These are phyloP conservation scores for Allium cepa DNA, from an alignment of 106 monocot genomes.

Conservation along the genomic window DNA sequence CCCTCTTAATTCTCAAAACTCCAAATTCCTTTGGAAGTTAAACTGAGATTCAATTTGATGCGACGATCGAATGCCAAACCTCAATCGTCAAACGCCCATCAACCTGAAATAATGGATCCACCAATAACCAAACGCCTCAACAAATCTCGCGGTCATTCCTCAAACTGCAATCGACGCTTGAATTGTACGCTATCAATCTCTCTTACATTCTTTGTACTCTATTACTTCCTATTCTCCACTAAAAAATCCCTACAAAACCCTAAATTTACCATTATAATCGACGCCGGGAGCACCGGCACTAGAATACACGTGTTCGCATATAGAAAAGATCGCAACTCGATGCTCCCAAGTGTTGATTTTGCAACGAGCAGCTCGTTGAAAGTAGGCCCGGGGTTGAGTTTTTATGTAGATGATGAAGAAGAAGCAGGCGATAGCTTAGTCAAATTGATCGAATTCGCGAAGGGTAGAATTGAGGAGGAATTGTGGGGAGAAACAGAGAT, in stretches of 20 bases:
- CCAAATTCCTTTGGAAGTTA: neutral
- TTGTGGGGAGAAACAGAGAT: slow-evolving; percentile 62
- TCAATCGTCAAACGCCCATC: slow-evolving; percentile 1
- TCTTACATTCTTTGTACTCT: slow-evolving; percentile 22
- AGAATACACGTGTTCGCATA: slow-evolving; percentile 63
- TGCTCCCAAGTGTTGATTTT: slow-evolving; percentile 32
- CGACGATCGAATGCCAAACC: slow-evolving; percentile 15
- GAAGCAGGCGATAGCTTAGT: slow-evolving; percentile 39
- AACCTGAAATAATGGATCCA: neutral
- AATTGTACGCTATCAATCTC: neutral
- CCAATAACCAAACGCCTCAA: neutral
- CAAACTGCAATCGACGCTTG: neutral
- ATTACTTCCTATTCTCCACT: slow-evolving; percentile 9
- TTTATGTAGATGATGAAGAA: slow-evolving; percentile 34
- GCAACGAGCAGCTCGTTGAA: slow-evolving; percentile 40
- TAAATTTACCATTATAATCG: slow-evolving; percentile 49
- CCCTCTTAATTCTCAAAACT: neutral
- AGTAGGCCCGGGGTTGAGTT: slow-evolving; percentile 62
- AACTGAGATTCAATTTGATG: neutral
- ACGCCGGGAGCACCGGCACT: slow-evolving; percentile 89
- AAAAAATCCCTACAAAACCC: neutral
- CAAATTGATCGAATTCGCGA: slow-evolving; percentile 65
- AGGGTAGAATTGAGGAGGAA: slow-evolving; percentile 39
- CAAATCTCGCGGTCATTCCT: neutral
- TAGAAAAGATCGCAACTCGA: neutral